Conservation (phyloP, 805 yeast species). For the Lipomyces lipofer region DNA sequence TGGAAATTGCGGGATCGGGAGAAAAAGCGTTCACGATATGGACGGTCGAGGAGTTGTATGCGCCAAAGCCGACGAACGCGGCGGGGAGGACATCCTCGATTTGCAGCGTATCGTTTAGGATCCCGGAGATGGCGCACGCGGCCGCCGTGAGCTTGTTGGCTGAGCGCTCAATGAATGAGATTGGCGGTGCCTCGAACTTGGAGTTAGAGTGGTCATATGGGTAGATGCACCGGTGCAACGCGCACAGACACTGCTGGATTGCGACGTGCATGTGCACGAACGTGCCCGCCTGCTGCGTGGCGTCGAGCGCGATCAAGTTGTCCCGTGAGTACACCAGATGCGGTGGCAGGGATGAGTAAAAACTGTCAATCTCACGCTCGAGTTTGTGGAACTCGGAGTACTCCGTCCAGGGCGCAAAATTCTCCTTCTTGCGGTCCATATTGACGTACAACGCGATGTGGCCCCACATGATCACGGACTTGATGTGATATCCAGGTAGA, state of each 20-base stretch:
- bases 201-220: slow-evolving; percentile 36
- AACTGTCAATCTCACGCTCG: slow-evolving; percentile 31
- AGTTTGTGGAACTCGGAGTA: slow-evolving; percentile 34
- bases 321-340: slow-evolving; percentile 33
- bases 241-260: slow-evolving; percentile 36
- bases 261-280: slow-evolving; percentile 40
- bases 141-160: slow-evolving; percentile 38
- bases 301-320: slow-evolving; percentile 33
- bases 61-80: slow-evolving; percentile 41
- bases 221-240: slow-evolving; percentile 38
- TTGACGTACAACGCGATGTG: slow-evolving; percentile 33
- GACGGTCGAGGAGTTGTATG: slow-evolving; percentile 40
- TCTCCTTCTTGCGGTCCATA: slow-evolving; percentile 33
- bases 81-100: slow-evolving; percentile 39
- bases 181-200: slow-evolving; percentile 37
- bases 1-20: slow-evolving; percentile 34
- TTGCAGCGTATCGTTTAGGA: slow-evolving; percentile 37
- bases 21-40: slow-evolving; percentile 41
- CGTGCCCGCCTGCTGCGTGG: slow-evolving; percentile 35
- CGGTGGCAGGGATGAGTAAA: slow-evolving; percentile 34
- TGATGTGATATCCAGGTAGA: slow-evolving; percentile 33
- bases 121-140: slow-evolving; percentile 38
- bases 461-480: slow-evolving; percentile 35
- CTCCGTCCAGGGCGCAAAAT: slow-evolving; percentile 38
- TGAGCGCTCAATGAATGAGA: slow-evolving; percentile 37